Evolutionary conservation across 73 alveolate genomes (phyloP), one percentile per base, ranked within the genome.

Genomic region (Symbiodinium natans): DNA sequence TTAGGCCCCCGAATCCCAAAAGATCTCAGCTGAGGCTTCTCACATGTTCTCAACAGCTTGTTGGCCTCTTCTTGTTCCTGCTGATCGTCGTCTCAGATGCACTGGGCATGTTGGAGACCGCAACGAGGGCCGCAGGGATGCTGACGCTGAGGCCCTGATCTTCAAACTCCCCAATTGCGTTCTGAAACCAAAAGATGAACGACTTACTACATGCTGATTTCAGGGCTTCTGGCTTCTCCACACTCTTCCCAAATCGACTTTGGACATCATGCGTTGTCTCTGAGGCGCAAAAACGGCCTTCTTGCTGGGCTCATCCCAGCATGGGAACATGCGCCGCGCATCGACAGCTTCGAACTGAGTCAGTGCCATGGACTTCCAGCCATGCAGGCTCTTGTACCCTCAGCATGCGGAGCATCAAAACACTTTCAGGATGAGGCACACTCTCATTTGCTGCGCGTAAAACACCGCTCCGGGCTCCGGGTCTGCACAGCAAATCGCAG

Each of bases 311-410:
- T 92, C 98, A 34, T 92, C 98, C 98, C 98, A 92, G 90, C 98
- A 92, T 0, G 98, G 98, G 59, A 92, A 34, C 92, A 73, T 74
- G 27, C 98, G 31, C 59, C 98, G 89, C 8, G 98, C 98, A 92
- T 92, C 98, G 21, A 74, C 82, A 38, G 98, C 98, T 74, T 92
- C 98, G 59, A 92, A 92, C 90, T 92, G 98, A 2, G 98, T 92
- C 82, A 75, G 82, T 2, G 98, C 98, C 83, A 92, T 15, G 56
- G 90, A 71, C 82, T 92, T 92, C 90, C 92, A 92, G 31, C 98
- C 98, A 5, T 43, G 56, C 1, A 43, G 56, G 42, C 82, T 74
- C 41, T 92, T 73, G 59, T 92, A 92, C 19, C 98, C 90, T 74
- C 11, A 6, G 41, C 19, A 87, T 38, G 40, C 4, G n/a, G 42